Evolutionary conservation across 1,284 basidiomycete genomes (phyloP).

Genomic region (Entoloma clypeatum): DNA sequence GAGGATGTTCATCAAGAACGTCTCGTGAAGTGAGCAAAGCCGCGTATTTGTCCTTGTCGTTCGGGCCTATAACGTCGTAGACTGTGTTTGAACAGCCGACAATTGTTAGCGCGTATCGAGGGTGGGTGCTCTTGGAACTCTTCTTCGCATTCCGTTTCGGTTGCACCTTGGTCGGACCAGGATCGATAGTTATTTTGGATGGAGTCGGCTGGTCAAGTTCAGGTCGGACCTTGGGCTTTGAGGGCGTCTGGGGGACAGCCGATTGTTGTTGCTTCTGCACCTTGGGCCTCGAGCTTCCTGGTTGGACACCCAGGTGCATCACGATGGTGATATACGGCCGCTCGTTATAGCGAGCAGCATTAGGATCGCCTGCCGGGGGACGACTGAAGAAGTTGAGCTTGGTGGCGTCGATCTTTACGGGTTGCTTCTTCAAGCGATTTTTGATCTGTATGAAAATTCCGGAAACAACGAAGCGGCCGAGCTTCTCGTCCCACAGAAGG

Average conservation of each 20-base stretch:
- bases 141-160: too few species aligned
- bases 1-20: slow-evolving; percentile 8
- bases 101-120: slow-evolving; percentile 17
- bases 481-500: slow-evolving; percentile 5
- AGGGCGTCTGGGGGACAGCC: too few species aligned
- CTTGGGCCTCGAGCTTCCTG: neutral
- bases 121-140: slow-evolving; percentile 10
- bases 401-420: slow-evolving; percentile 8
- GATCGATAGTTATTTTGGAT: too few species aligned
- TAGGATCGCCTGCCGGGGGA: neutral
- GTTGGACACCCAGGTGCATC: slow-evolving; percentile 18
- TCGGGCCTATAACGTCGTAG: slow-evolving; percentile 7
- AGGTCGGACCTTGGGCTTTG: neutral
- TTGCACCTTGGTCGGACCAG: too few species aligned
- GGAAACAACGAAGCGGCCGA: slow-evolving; percentile 13
- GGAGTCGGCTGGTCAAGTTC: neutral
- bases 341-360: neutral
- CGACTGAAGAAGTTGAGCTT: slow-evolving; percentile 14
- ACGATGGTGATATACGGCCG: slow-evolving; percentile 19
- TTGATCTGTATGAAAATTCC: slow-evolving; percentile 17
- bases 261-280: neutral
- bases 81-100: slow-evolving; percentile 18
- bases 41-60: neutral
- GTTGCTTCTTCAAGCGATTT: slow-evolving; percentile 3
- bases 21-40: slow-evolving; percentile 1